These are phyloP conservation scores for Cyclocybe cylindracea DNA, from an alignment of 768 basidiomycete genomes.

Conservation along the genomic window DNA sequence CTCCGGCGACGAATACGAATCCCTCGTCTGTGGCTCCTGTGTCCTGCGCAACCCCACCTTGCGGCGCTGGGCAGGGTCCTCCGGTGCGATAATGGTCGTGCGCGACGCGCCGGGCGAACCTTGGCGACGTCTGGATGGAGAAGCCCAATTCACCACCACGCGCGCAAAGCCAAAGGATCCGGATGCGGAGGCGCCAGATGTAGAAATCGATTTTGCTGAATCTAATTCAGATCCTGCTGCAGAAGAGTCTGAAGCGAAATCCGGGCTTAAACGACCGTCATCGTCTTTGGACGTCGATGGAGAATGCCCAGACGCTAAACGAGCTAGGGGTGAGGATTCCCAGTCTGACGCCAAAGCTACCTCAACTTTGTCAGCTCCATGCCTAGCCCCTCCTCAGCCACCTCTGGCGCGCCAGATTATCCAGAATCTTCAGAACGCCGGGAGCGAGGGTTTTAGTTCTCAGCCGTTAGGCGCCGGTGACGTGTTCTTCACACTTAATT, in stretches of 20 bases:
- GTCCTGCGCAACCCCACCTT: slow-evolving; percentile 57
- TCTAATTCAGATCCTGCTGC: slow-evolving; percentile 27
- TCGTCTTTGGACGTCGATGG: slow-evolving; percentile 37
- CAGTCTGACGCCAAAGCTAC: slow-evolving; percentile 16
- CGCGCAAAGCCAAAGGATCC: too few relatives aligned
- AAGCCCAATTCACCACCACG: neutral
- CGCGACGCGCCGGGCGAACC: slow-evolving; percentile 44
- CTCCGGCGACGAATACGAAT: slow-evolving; percentile 69
- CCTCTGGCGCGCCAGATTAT: slow-evolving; percentile 47
- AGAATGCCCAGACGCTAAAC: slow-evolving; percentile 32
- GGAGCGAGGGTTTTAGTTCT: slow-evolving; percentile 18
- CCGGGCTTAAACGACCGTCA: slow-evolving; percentile 53
- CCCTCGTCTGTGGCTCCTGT: slow-evolving; percentile 72
- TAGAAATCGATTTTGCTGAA: slow-evolving; percentile 16
- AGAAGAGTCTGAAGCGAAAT: slow-evolving; percentile 15
- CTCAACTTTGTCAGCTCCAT: slow-evolving; percentile 27
- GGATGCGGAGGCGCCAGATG: neutral
- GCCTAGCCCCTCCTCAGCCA: slow-evolving; percentile 59
- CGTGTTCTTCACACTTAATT: slow-evolving; percentile 73
- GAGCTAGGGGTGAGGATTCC: slow-evolving; percentile 25
- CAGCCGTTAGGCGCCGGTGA: slow-evolving; percentile 59
- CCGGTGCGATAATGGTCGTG: slow-evolving; percentile 66
- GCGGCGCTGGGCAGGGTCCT: slow-evolving; percentile 65
- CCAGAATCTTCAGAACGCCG: slow-evolving; percentile 19
- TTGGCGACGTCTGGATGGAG: slow-evolving; percentile 55